Evolutionary conservation across 2,329 filamentous ascomycete species (phyloP).

Genomic region (Penicillium glabrum): DNA sequence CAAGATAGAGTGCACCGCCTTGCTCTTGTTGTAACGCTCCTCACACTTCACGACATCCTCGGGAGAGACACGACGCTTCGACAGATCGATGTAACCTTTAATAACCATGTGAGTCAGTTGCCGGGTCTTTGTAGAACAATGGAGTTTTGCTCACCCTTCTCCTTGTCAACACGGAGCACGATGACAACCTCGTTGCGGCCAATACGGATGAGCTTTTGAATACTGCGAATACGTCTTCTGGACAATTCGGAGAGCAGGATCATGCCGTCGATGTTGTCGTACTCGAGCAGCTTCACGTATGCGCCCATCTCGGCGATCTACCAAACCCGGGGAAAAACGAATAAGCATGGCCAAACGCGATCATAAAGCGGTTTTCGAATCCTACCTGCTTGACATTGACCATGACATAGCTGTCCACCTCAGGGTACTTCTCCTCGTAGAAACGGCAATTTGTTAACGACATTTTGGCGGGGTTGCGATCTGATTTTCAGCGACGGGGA

Average conservation of each 20-base stretch:
- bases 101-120: conserved; percentile 19
- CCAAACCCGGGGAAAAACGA: conserved; percentile 2
- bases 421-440: conserved; percentile 96
- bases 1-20: conserved; percentile 99
- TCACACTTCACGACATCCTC: conserved; percentile 99
- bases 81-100: conserved; percentile 91
- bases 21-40: conserved; percentile 99
- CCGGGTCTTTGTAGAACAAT: not conserved
- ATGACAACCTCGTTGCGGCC: conserved; percentile 98
- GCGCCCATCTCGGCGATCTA: conserved; percentile 99
- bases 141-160: conserved; percentile 68
- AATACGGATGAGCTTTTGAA: conserved; percentile 98
- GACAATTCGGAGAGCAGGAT: conserved; percentile 97
- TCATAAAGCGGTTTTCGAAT: not conserved
- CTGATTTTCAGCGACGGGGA: conserved; percentile 18
- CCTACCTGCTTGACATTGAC: conserved; percentile 96
- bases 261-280: conserved; percentile 99
- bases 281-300: conserved; percentile 98
- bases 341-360: not conserved
- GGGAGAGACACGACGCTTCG: conserved; percentile 94
- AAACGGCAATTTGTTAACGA: conserved; percentile 96
- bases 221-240: conserved; percentile 94
- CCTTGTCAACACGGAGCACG: conserved; percentile 97
- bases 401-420: conserved; percentile 99
- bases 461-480: conserved; percentile 65